phyloP scores from a whole-genome alignment of 441 rosid species.

The Pelargonium fulgidum region DNA sequence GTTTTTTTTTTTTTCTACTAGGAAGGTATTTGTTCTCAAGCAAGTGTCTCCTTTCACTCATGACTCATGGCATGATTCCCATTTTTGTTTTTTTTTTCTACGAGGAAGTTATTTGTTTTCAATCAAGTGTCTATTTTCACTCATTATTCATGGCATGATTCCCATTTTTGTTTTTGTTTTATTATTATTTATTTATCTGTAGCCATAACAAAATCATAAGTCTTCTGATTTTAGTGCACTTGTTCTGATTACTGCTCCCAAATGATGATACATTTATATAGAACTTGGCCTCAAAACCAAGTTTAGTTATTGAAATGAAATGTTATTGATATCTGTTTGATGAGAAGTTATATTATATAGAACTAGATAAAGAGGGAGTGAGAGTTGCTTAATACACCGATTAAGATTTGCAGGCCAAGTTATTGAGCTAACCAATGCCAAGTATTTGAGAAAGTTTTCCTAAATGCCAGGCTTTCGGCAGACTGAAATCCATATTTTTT shows the following conservation, averaged over 20 bases:
- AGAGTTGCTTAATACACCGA: not conserved
- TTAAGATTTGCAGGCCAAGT: conserved; percentile 1
- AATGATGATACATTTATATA: not conserved
- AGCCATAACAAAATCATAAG: too few species aligned
- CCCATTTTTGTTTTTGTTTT: too few species aligned
- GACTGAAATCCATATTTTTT: not conserved
- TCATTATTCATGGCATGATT: too few species aligned
- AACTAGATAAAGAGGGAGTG: not conserved
- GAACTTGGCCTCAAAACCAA: not conserved
- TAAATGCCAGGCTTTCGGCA: conserved; percentile 1
- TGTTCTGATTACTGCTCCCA: not conserved
- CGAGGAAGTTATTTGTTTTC: not conserved
- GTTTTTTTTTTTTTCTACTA: not conserved
- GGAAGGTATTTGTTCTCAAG: conserved; percentile 1
- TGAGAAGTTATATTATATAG: not conserved
- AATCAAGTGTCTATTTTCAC: not conserved
- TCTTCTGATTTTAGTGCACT: too few species aligned
- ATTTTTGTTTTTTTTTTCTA: not conserved
- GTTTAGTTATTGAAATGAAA: not conserved
- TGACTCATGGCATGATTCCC: not conserved
- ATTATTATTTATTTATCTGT: too few species aligned
- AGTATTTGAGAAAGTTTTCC: not conserved
- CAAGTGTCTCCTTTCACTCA: not conserved
- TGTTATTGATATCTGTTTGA: not conserved
- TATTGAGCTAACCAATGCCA: not conserved